Base-by-base conservation (phyloP, 2,329 filamentous ascomycete species). In the Nakataea oryzae region DNA sequence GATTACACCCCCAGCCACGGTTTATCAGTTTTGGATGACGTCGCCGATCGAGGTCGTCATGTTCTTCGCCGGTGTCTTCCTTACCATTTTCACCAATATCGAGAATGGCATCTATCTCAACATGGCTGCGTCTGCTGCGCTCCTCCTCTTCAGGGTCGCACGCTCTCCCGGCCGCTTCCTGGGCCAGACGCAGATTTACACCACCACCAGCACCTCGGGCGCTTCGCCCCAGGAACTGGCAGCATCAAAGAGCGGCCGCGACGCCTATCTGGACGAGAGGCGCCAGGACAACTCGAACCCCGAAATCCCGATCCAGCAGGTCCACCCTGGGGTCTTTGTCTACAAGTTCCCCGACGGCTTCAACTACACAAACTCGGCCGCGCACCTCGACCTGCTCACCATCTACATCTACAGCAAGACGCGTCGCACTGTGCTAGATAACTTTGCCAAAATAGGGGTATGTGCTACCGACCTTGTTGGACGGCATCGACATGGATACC, bases 321-420 rank as follows among this genome's bases (percentile, higher is more conserved):
- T 78, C 0, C 76, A 78, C 50, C 79, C 79, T 0, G 81, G 81
- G 2, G 73, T 83, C 27, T 78, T 83, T 59, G 73, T 83, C 47
- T 83, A 82, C 65, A 78, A 79, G 12, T 78, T 82, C 61, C 74
- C 72, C 27, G 80, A 82, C 62, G 79, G 79, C 1, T 79, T 80
- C 70, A 82, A 80, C 65, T 83, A 81, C 65, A 74, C 75, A 62
- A 83, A 83, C 67, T 76, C 78, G 41, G 78, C 78, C 0, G 75
- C 75, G 21, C 79, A 83, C 60, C 69, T 81, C 8, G 76, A 80
- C 55, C 70, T 68, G 0, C 65, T 83, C 8, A 70, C 71, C 5
- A 69, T 73, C 4, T 69, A 75, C 64, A 70, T 82, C 61, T 73
- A 73, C 66, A 69, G 71, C 14, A 70, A 75, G 32, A 81, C 79